Evolutionary conservation across 1,284 basidiomycete genomes (phyloP), one percentile per base, ranked within the genome.

Genomic region (Schizophyllum amplum): DNA sequence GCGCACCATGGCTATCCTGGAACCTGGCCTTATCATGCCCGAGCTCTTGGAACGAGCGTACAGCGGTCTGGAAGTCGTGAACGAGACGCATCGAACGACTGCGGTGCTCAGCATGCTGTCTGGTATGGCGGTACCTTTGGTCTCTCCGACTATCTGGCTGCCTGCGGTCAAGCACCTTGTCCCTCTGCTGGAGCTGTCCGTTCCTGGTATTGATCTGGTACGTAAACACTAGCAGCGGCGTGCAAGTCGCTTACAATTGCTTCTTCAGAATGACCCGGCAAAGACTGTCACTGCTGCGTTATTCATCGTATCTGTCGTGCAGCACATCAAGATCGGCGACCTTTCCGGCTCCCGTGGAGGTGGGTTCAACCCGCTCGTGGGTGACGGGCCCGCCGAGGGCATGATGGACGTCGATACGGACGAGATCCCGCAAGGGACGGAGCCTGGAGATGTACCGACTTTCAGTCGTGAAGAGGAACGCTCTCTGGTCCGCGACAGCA

Each of bases 81-180:
- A 94, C 63, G 94, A 98, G 75, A 97, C 94, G 0, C 92, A 96
- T 69, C 78, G 94, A 25, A 96, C 94, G 3, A 92, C 92, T 1
- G 90, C 94, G 1, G 92, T 94, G 25, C 81, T 98, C 56, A 92
- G 88, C 57, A 90, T 92, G 65, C 79, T 99, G n/a, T 83, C 90
- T 20, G 86, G 86, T 1, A 83, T 96, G 21, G 80, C 92, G 22
- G 78, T 86, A 4, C 89, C 92, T 6, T 74, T 99, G 27, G 82
- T 93, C 1, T 86, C 86, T 1, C 89, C 93, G 61, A 79, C 77
- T 24, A 69, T 90, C 47, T 98, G 90, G 79, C 75, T 88, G 5
- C 86, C 89, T 2, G 96, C 94, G 0, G 90, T 94, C 70, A 94
- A 92, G 68, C 89, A 94, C 67, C 75, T 98, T 27, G 75, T 94